phyloP scores from a whole-genome alignment of 1,284 basidiomycete species.

The Ganoderma boninense region DNA sequence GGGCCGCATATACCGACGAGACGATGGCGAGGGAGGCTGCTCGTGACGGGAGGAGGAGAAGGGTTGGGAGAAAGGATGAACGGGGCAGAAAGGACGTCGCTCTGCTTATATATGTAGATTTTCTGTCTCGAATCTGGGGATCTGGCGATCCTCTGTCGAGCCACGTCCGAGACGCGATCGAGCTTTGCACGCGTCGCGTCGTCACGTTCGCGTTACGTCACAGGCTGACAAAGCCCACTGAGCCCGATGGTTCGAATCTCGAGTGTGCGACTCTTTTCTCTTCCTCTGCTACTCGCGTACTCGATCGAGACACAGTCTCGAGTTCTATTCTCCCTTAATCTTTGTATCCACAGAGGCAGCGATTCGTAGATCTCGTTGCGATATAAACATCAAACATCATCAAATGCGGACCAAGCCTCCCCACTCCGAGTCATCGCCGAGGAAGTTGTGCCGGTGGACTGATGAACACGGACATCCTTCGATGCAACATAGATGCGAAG shows the following conservation, averaged over 20 bases:
- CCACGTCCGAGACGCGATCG: neutral
- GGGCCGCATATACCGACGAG: neutral
- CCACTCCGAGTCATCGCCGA: neutral
- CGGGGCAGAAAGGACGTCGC: neutral
- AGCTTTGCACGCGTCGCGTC: neutral
- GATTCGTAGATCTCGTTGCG: too few species aligned
- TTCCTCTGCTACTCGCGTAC: too few species aligned
- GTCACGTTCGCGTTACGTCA: neutral
- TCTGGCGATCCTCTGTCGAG: neutral
- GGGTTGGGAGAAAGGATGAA: neutral
- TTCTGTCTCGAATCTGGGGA: neutral
- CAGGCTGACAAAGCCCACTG: too few species aligned
- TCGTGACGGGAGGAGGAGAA: neutral
- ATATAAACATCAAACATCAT: too few species aligned
- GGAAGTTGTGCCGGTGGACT: too few species aligned
- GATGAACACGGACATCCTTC: too few species aligned
- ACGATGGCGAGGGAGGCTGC: neutral
- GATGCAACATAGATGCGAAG: too few species aligned
- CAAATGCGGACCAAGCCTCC: neutral
- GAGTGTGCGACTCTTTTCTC: neutral
- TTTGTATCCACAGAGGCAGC: too few species aligned
- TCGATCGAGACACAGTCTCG: neutral
- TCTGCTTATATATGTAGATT: neutral
- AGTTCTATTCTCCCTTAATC: neutral
- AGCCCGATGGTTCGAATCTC: too few species aligned